Base-by-base conservation (phyloP, 352 stramenopile species). In the Phytophthora hybrid region DNA sequence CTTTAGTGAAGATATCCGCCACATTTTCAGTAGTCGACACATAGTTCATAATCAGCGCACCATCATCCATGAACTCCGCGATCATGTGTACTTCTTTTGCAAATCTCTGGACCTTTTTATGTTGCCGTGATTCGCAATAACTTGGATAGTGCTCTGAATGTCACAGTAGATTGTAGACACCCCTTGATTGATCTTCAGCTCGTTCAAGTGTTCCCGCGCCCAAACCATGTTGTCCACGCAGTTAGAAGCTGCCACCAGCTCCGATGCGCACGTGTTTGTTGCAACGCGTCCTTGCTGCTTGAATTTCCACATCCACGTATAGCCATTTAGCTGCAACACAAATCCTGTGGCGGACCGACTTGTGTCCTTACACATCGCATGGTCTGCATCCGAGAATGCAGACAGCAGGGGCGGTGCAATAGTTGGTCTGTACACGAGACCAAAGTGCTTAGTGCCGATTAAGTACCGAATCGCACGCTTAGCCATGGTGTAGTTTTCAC, bases 1-100 rank as follows among this genome's bases (percentile, higher is more conserved):
- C 65, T n/a, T 58, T 72, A 4, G 65, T 72, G 49, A 72, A 66
- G 7, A 66, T 62, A 23, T 66, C 56, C 11, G 64, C 64, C 16
- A 49, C 64, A 61, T 60, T 71, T 14, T 65, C 64, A 47, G 44
- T 54, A 49, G 64, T 59, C 55, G 64, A 18, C 1, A 65, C 64
- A 52, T 72, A 72, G 8, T 65, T 13, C 47, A 71, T 34, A 26
- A 37, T 31, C 34, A 61, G 9, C 5, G 2, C 65, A 47, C 65
- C 65, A 66, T 71, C 64, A 18, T 65, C 56, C 5, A 65, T 23
- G 34, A 58, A 71, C 16, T 71, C 55, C 4, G 46, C 64, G 51
- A 71, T 51, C 47, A 66, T 60, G 14, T 37, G 29, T 19, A 57
- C 49, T 26, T 66, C 47, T 34, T 72, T 72, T 3, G 65, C 52